Conservation (phyloP, 2,329 filamentous ascomycete species). For the Coniochaeta sp. region DNA sequence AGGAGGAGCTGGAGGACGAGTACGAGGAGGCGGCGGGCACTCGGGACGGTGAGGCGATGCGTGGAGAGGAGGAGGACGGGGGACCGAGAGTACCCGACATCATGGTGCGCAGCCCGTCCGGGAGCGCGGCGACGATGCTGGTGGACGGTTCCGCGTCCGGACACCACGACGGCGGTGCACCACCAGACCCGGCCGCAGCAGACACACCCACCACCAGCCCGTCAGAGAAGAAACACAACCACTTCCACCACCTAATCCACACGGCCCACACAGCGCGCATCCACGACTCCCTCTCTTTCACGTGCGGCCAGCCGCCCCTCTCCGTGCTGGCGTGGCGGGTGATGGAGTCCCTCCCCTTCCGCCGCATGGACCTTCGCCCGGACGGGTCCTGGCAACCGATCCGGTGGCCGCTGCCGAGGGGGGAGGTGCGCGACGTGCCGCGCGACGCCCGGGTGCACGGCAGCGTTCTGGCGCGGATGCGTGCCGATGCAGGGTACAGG, state of each 20-base stretch:
- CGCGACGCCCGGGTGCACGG: constrained; percentile 62
- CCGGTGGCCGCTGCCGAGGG: constrained; percentile 69
- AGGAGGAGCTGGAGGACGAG: constrained; percentile 24
- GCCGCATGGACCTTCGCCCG: constrained; percentile 66
- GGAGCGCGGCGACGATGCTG: constrained; percentile 12
- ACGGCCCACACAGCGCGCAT: constrained; percentile 47
- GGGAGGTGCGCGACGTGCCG: constrained; percentile 72
- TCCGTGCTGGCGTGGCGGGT: constrained; percentile 64
- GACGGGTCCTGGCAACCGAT: constrained; percentile 77
- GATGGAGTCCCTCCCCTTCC: constrained; percentile 78
- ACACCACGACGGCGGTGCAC: neutral
- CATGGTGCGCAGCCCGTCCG: constrained; percentile 13
- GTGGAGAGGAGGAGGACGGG: too few species aligned
- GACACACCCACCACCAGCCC: too few species aligned
- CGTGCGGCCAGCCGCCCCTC: constrained; percentile 44
- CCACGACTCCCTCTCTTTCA: constrained; percentile 65
- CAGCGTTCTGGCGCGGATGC: constrained; percentile 67
- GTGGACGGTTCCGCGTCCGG: constrained; percentile 6
- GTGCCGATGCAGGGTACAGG: constrained; percentile 54
- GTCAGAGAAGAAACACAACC: neutral
- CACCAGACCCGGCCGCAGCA: neutral
- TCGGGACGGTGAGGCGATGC: neutral
- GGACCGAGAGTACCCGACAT: constrained; percentile 18
- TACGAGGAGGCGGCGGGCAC: neutral
- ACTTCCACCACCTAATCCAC: constrained; percentile 53